Percentiles rank a stretch among this genome's conserved stretches.
Evolutionary conservation across 371 early-diverging fungal species (phyloP).

Genomic region (Mortierella sp.): DNA sequence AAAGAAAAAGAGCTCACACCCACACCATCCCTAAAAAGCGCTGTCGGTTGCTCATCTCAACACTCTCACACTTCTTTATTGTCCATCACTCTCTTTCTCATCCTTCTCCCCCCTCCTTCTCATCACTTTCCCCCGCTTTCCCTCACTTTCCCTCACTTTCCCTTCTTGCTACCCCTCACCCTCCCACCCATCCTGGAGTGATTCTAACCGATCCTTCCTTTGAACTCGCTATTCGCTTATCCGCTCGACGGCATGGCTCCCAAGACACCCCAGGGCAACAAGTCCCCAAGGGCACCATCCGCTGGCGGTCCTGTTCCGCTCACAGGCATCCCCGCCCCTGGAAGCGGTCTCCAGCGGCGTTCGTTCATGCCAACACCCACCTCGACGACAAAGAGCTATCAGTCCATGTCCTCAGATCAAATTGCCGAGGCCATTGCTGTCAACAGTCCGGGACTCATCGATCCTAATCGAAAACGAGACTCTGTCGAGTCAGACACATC

Average conservation of each 20-base stretch:
- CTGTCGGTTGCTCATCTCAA: slow-evolving; percentile 8
- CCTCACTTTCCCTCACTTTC: neutral
- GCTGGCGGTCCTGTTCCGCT: slow-evolving; percentile 32
- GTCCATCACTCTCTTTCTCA: neutral
- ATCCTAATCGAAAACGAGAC: slow-evolving; percentile 26
- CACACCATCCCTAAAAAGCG: too few species aligned
- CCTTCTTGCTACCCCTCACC: neutral
- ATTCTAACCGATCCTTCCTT: neutral
- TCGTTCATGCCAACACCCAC: slow-evolving; percentile 9
- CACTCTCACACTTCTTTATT: neutral
- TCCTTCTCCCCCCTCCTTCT: neutral
- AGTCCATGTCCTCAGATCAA: slow-evolving; percentile 50
- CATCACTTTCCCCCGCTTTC: neutral
- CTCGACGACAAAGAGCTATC: slow-evolving; percentile 36
- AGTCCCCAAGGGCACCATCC: slow-evolving; percentile 47
- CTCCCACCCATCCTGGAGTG: too few species aligned
- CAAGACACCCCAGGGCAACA: slow-evolving; percentile 50
- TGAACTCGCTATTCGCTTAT: slow-evolving; percentile 11
- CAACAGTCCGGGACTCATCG: slow-evolving; percentile 49
- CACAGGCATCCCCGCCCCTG: slow-evolving; percentile 38
- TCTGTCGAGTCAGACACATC: slow-evolving; percentile 14
- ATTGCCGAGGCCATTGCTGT: slow-evolving; percentile 51
- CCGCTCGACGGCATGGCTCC: slow-evolving; percentile 45
- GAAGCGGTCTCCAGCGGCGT: slow-evolving; percentile 45
- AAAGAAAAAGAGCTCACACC: too few species aligned